Base-by-base conservation (phyloP, 2,329 filamentous ascomycete genomes). In the Emericellopsis atlantica region DNA sequence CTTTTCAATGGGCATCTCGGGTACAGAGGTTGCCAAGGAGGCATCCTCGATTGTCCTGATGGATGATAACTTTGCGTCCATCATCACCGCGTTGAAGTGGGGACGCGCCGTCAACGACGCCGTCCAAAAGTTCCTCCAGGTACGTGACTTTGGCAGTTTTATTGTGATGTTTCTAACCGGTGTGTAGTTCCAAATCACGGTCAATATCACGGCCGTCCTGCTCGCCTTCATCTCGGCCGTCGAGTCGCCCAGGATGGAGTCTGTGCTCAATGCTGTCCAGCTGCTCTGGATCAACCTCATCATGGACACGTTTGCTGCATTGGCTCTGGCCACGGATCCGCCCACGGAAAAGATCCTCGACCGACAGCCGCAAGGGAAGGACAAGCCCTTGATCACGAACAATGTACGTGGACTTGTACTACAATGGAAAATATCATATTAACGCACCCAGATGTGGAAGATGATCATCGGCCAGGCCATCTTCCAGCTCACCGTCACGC, bases 331-430 rank as follows among this genome's bases (percentile, higher is more conserved):
- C 6, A 81, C 77, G 1, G 77, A 81, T 48, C 72, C 74, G 4
- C 77, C 77, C 0, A 71, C 69, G 2, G 63, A 68, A 5, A 66
- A 66, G 41, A 70, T 80, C 36, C 65, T 81, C 14, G 58, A 79
- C 45, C 67, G 77, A 33, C 56, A 58, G 18, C 68, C 69, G 0
- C 65, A 71, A 46, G 58, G 61, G 6, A 88, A 88, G 54, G 79
- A 74, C 38, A 79, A 82, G 1, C 74, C 83, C 0, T 66, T 90
- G 3, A 85, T 90, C 49, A 86, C 79, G 1, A 63, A 74, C 43
- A 81, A 64, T 42, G 43, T 44, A 32, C 18, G 44, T 40, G 41
- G 2, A 3, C 3, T 36, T 18, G 12, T n/a, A 16, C 15, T 21
- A 21, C 18, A 5, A 21, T 21, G 18, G 18, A 21, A 21, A 21